Conservation (phyloP, 2,329 filamentous ascomycete species). For the Pseudodiploospora longispora region DNA sequence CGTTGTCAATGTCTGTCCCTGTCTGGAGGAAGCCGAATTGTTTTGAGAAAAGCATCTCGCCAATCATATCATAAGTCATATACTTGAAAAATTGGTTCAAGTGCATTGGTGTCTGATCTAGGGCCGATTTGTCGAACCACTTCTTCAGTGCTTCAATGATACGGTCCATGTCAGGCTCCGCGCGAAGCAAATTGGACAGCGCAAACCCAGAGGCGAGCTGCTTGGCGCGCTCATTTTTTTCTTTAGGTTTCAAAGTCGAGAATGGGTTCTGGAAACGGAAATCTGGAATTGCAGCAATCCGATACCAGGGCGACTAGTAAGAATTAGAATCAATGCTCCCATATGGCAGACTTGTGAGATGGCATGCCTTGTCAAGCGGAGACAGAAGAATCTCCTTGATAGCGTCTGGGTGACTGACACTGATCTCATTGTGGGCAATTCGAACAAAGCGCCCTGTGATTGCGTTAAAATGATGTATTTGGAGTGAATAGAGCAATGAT, state of each 20-base stretch:
- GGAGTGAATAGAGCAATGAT: too few relatives aligned
- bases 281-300: constrained; percentile 8
- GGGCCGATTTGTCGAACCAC: constrained; percentile 5
- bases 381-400: constrained; percentile 3
- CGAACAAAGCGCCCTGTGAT: neutral
- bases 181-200: constrained; percentile 5
- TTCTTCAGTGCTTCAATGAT: constrained; percentile 3
- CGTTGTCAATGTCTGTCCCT: constrained; percentile 20
- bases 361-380: constrained; percentile 6
- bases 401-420: constrained; percentile 9
- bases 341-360: too few relatives aligned
- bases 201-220: constrained; percentile 8
- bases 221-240: constrained; percentile 7
- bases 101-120: constrained; percentile 4
- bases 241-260: constrained; percentile 6
- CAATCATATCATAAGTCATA: constrained; percentile 8
- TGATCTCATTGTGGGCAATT: constrained; percentile 4
- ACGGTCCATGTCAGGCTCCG: constrained; percentile 5
- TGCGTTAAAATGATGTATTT: too few relatives aligned
- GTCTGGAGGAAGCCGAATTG: constrained; percentile 10
- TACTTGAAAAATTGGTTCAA: constrained; percentile 9
- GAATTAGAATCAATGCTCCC: too few relatives aligned
- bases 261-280: constrained; percentile 9
- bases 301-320: constrained; percentile 9
- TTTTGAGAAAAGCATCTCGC: constrained; percentile 10